Conservation (phyloP, 257 asterid species). For the Penstemon barbatus region DNA sequence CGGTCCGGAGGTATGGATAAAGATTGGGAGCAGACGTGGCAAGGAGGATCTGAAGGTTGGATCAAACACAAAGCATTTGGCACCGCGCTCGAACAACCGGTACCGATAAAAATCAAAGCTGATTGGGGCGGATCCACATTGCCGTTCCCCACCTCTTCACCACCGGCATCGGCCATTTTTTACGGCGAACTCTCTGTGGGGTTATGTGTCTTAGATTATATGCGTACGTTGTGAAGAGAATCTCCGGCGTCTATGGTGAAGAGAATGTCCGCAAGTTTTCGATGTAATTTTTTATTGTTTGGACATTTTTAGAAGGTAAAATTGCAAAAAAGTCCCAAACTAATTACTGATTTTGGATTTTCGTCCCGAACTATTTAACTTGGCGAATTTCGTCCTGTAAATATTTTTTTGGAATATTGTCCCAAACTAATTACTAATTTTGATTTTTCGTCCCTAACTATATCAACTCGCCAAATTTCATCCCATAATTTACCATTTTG, state of each 20-base stretch:
- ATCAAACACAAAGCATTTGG: conserved; percentile 85
- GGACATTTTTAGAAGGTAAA: too few relatives aligned
- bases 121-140: conserved; percentile 48
- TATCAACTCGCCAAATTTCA: too few relatives aligned
- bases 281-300: too few relatives aligned
- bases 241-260: neutral
- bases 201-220: neutral
- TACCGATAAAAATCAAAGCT: conserved; percentile 82
- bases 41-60: conserved; percentile 87
- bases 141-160: conserved; percentile 45
- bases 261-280: neutral
- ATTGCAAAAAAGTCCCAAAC: too few relatives aligned
- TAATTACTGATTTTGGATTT: too few relatives aligned
- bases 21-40: conserved; percentile 73
- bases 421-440: too few relatives aligned
- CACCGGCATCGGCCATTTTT: conserved; percentile 37
- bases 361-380: too few relatives aligned
- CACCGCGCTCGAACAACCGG: conserved; percentile 95
- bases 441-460: too few relatives aligned
- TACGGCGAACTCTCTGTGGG: conserved; percentile 11
- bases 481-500: too few relatives aligned
- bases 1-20: conserved; percentile 62
- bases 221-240: neutral
- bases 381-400: too few relatives aligned
- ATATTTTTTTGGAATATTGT: too few relatives aligned